Evolutionary conservation across 192 early-diverging fungal genomes (phyloP), one percentile per base, ranked within the genome.

Genomic region (Entophlyctis luteolus): DNA sequence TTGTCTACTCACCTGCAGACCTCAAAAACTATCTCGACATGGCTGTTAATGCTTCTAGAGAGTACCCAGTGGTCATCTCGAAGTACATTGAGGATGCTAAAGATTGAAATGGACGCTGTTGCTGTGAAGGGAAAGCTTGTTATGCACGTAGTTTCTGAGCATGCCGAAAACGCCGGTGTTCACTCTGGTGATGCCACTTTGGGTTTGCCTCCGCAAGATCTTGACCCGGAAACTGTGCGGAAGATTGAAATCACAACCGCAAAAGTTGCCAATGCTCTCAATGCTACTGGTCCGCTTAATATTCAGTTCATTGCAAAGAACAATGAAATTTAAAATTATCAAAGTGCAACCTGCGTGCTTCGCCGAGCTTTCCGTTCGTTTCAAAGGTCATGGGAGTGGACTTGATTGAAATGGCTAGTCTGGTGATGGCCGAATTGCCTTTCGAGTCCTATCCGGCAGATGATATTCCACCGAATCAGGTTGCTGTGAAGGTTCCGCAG

Each of bases 241-340:
- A 95, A 95, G 84, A 92, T 98, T 58, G 93, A 93, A 68, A 83
- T 80, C 47, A 93, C 93, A 6, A 95, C 95, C 5, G 83, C 87
- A 33, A 95, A 95, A 67, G 93, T 99, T 60, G 96, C 86, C 31
- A 84, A 87, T 71, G 94, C 94, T 18, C 79, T 99, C 48, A 90
- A 96, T 54, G 89, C 98, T 18, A 99, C 96, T n/a, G 95, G 95
- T 22, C 95, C 94, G 20, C 91, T 83, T 84, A 99, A 99, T 81
- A 99, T 99, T 75, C 95, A 99, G 81, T 94, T 99, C 70, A 96
- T 99, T 80, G 93, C 93, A 75, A 99, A 98, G 85, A 91, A 99
- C 80, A 95, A 95, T 72, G 94, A 97, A 75, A 93, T 99, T 16
- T 81, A 99, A 99, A 85, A 91, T 99, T 56, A 99, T 99, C 71